These are phyloP conservation scores for Solanum hybrid DNA, from an alignment of 305 asterid genomes.

Conservation along the genomic window DNA sequence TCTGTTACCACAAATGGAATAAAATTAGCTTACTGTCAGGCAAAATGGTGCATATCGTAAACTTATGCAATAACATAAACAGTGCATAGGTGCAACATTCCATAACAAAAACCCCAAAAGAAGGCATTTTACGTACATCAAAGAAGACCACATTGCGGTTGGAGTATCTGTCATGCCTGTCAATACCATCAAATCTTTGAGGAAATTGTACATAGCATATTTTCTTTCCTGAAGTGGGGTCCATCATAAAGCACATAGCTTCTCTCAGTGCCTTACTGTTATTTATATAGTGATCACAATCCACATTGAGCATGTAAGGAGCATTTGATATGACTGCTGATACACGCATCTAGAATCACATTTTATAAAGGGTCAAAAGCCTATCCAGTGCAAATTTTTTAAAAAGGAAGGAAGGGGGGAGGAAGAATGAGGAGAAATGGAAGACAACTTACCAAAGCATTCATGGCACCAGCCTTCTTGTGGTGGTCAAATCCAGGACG, in stretches of 20 bases:
- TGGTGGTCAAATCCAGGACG: slow-evolving; percentile 96
- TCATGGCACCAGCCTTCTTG: slow-evolving; percentile 99
- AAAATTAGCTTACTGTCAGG: slow-evolving; percentile 14
- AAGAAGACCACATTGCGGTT: slow-evolving; percentile 94
- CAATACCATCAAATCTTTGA: slow-evolving; percentile 94
- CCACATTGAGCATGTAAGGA: slow-evolving; percentile 87
- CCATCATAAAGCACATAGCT: slow-evolving; percentile 99
- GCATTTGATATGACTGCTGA: slow-evolving; percentile 95
- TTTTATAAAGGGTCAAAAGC: background rate
- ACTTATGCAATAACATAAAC: background rate
- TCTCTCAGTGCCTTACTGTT: slow-evolving; percentile 94
- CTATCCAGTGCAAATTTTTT: background rate
- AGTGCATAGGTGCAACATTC: background rate
- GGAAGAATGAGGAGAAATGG: background rate
- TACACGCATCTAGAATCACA: slow-evolving; percentile 57
- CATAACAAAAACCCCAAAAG: background rate
- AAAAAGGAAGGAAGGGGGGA: background rate
- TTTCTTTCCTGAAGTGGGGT: slow-evolving; percentile 89
- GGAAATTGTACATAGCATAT: slow-evolving; percentile 97
- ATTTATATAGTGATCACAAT: slow-evolving; percentile 96
- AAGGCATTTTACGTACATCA: slow-evolving; percentile 48
- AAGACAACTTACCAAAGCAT: slow-evolving; percentile 57
- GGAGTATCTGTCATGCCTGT: slow-evolving; percentile 88
- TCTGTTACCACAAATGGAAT: slow-evolving; percentile 28
- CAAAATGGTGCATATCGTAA: background rate